phyloP scores from a whole-genome alignment of 768 basidiomycete genomes.

The Mycena venus region DNA sequence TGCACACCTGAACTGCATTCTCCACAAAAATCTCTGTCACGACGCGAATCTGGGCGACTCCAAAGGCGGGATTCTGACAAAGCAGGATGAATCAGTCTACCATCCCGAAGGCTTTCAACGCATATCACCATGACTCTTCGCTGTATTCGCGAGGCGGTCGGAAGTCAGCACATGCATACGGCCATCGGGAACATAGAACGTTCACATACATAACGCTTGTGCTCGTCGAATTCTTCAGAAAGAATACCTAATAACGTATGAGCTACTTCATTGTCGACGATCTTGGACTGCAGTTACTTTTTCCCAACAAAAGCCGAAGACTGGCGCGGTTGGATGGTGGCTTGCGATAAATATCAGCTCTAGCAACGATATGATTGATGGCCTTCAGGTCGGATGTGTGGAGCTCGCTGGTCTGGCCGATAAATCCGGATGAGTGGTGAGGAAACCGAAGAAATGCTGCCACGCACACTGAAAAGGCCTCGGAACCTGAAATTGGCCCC shows the following conservation, averaged over 20 bases:
- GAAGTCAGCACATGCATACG: too few species aligned
- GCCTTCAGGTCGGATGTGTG: slow-evolving; percentile 62
- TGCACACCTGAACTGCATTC: slow-evolving; percentile 49
- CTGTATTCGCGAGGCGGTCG: background rate
- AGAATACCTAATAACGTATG: slow-evolving; percentile 38
- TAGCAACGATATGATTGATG: slow-evolving; percentile 60
- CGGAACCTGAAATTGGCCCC: slow-evolving; percentile 5
- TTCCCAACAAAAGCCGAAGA: background rate
- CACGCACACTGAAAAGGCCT: slow-evolving; percentile 15
- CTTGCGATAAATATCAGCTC: slow-evolving; percentile 58
- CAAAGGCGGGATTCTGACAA: slow-evolving; percentile 60
- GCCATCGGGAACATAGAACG: background rate
- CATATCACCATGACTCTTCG: background rate
- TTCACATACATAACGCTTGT: slow-evolving; percentile 47
- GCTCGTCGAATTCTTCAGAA: slow-evolving; percentile 49
- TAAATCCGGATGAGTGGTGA: background rate
- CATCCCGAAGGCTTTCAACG: background rate
- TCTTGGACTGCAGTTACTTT: background rate
- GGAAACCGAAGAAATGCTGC: background rate
- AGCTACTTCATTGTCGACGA: background rate
- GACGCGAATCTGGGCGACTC: slow-evolving; percentile 55
- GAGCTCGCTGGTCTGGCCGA: slow-evolving; percentile 47
- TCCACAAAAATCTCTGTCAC: slow-evolving; percentile 52
- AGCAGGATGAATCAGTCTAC: background rate
- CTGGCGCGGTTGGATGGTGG: background rate